Conservation (phyloP, 306 rosid species). For the Trifolium dubium region DNA sequence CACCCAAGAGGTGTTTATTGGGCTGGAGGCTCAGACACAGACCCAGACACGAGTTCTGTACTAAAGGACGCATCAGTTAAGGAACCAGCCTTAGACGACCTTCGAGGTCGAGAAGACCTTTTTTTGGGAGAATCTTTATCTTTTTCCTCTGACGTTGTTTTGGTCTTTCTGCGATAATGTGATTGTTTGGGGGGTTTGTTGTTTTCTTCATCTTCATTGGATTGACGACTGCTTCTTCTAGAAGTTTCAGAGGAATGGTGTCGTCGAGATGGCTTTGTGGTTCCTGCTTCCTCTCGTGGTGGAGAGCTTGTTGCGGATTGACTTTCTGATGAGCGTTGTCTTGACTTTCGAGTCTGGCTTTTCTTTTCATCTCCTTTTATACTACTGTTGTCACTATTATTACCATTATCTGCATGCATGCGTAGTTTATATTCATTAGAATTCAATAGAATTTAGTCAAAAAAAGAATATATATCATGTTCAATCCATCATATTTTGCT, state of each 20-base stretch:
- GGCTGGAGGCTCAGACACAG: not conserved
- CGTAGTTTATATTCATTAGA: not conserved
- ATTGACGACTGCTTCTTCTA: slow-evolving; percentile 34
- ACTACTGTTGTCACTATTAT: not conserved
- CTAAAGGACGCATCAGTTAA: slow-evolving; percentile 54
- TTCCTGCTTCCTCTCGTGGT: slow-evolving; percentile 19
- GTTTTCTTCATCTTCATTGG: slow-evolving; percentile 9
- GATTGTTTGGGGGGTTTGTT: slow-evolving; percentile 47
- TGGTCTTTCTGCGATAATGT: slow-evolving; percentile 56
- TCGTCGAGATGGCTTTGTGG: slow-evolving; percentile 50
- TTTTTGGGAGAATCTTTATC: slow-evolving; percentile 43
- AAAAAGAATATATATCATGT: not conserved
- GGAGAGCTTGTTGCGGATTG: slow-evolving; percentile 47
- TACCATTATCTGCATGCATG: slow-evolving; percentile 32
- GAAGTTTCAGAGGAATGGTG: slow-evolving; percentile 52
- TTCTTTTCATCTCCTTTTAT: slow-evolving; percentile 24
- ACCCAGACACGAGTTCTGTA: slow-evolving; percentile 40
- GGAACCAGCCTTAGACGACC: slow-evolving; percentile 55
- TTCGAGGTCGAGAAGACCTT: slow-evolving; percentile 46
- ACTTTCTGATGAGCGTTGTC: slow-evolving; percentile 39
- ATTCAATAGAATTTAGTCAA: not conserved
- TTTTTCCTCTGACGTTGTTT: slow-evolving; percentile 51
- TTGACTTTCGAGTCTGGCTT: slow-evolving; percentile 44
- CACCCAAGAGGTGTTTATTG: slow-evolving; percentile 10
- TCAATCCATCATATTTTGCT: too few species aligned